Evolutionary conservation across 2,329 filamentous ascomycete species (phyloP), one percentile per base, ranked within the genome.

Genomic region (Botrytis medusae): DNA sequence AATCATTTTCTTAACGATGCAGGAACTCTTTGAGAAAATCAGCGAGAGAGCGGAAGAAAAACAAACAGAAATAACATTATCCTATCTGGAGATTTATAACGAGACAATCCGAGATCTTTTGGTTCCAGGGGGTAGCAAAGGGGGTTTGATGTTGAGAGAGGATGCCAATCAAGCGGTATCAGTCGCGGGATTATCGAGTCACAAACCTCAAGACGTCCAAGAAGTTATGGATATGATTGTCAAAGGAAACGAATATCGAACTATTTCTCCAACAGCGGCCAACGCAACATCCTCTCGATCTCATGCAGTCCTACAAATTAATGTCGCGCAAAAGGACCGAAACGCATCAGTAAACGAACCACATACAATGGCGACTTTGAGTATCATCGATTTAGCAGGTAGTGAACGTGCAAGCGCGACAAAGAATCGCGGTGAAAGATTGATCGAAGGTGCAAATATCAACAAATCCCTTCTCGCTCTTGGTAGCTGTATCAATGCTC

Each of bases 191-290:
- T 86, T 99, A 62, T 96, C 94, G 4, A 98, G 94, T 79, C 94
- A 98, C 81, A 92, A 93, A 77, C 96, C 96, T 3, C 91, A 92
- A 78, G 93, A 95, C 80, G 96, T 98, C 22, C 90, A 97, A 80
- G 92, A 99, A 83, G 96, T 99, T 79, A 99, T 99, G 96, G 95
- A 99, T 80, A 98, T 99, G 89, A 98, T 99, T 80, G 92, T 99
- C 72, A 90, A 91, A 81, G 96, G 96, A 76, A 99, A 99, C 82
- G 93, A 97, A 78, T 94, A 92, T 82, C 91, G 96, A 62, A 99
- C 96, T 5, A 96, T 98, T 82, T 98, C 96, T 0, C 95, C 96
- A 1, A 99, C 96, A 12, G 95, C 95, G 84, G 96, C 96, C 78
- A 99, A 99, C 81, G 95, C 96, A 29, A 98, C 96, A 0, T 99